Evolutionary conservation across 805 yeast species (phyloP), one percentile per base, ranked within the genome.

Genomic region (Metschnikowia sp.): DNA sequence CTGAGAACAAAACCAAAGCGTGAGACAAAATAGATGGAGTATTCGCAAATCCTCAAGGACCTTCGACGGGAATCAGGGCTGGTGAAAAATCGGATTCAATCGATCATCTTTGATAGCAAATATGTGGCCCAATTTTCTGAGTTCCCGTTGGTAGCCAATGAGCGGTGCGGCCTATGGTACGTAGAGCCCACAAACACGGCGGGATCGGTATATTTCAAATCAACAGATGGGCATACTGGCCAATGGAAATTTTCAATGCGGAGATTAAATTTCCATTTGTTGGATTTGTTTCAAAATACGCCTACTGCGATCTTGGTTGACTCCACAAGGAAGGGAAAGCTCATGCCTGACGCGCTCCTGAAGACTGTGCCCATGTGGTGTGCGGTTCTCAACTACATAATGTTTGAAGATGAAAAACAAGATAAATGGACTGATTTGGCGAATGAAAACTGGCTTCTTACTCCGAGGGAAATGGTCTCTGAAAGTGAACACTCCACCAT

Each of bases 321-420:
- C 63, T 88, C 96, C 11, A 89, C 97, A 0, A 69, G 96, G 52
- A 73, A 90, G 36, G 96, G 96, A 2, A 90, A 89, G 60, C 66
- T 77, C 26, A 81, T 89, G 66, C 96, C 97, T 0, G 97, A 90
- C 63, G 85, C 96, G 0, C 64, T 88, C 7, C 84, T 90, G 56
- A 90, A 90, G 57, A 90, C 96, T 0, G 72, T 90, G 1, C 97
- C 97, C 0, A 86, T 88, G 1, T 90, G 97, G 97, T 86, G 95
- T 64, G 86, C 91, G 0, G 89, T 87, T 4, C 48, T 89, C 15
- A 87, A 86, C 58, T 63, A 64, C 33, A 68, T 84, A 0, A 64
- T 81, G 62, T 74, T 74, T 47, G 79, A 72, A 18, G 57, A 51
- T 4, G 53, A 50, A 15, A 56, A 32, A 1, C 9, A 39, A 48